phyloP scores from a whole-genome alignment of 257 asterid species.

The Catharanthus roseus region DNA sequence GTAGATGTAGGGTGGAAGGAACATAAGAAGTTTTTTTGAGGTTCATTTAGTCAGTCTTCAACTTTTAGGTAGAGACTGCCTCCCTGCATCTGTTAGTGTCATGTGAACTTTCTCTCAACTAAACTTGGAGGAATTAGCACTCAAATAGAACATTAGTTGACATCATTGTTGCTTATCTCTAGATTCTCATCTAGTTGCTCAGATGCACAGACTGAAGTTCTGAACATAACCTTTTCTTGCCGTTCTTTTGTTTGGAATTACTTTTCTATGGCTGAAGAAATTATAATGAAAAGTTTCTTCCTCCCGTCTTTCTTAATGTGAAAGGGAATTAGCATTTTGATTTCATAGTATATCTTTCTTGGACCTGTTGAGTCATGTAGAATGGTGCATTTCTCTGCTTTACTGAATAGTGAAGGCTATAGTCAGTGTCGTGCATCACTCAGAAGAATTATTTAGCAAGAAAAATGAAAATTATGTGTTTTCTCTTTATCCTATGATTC shows the following conservation, averaged over 20 bases:
- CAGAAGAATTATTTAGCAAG: neutral
- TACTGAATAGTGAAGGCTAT: neutral
- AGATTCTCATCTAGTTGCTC: neutral
- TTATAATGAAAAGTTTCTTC: neutral
- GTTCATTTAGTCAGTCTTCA: neutral
- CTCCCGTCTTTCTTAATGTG: neutral
- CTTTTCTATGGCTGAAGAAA: neutral
- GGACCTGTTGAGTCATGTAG: neutral
- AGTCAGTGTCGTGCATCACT: neutral
- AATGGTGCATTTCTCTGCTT: neutral
- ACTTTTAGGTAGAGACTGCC: neutral
- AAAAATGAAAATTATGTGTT: too few species aligned
- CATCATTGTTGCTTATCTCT: neutral
- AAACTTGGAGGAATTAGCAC: neutral
- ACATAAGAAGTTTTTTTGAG: neutral
- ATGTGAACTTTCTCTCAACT: neutral
- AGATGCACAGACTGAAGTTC: neutral
- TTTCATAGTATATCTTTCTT: neutral
- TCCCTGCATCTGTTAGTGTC: neutral
- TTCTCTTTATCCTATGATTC: too few species aligned
- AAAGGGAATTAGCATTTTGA: neutral
- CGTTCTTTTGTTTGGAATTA: neutral
- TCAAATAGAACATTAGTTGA: neutral
- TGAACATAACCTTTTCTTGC: neutral
- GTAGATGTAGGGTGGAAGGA: neutral